A percentile compares a stretch with the other conserved stretches of the same genome.
Conservation (phyloP, 495 filamentous ascomycete genomes). For the Aspergillus bertholletiae region DNA sequence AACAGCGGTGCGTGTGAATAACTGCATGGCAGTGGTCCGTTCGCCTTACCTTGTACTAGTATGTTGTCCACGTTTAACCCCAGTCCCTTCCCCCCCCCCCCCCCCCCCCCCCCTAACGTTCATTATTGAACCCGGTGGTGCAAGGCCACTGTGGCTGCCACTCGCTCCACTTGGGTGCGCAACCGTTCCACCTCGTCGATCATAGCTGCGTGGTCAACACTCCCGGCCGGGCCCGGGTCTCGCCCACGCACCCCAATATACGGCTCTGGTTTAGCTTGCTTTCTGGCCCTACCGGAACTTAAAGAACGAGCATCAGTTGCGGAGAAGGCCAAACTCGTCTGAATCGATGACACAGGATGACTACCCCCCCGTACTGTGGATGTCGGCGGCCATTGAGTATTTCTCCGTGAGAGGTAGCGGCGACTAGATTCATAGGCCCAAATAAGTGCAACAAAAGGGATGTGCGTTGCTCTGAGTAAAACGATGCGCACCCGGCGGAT, state of each 20-base stretch:
- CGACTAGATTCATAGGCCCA: conserved; percentile 53
- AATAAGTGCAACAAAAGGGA: conserved; percentile 61
- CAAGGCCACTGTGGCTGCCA: conserved; percentile 22
- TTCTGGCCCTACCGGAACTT: conserved; percentile 16
- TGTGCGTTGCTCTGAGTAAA: conserved; percentile 69
- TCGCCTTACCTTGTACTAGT: neutral
- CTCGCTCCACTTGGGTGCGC: conserved; percentile 38
- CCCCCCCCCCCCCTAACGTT: neutral
- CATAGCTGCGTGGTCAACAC: conserved; percentile 29
- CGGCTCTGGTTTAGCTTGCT: conserved; percentile 18
- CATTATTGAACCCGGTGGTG: conserved; percentile 17
- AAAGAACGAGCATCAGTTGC: conserved; percentile 21
- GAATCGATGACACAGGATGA: conserved; percentile 23
- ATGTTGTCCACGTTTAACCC: no score
- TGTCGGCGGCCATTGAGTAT: conserved; percentile 23
- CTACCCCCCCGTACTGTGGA: conserved; percentile 17
- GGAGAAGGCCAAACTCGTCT: conserved; percentile 26
- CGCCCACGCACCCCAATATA: conserved; percentile 20
- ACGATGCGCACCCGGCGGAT: conserved; percentile 73
- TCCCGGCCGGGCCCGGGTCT: conserved; percentile 17
- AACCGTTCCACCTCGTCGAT: conserved; percentile 39
- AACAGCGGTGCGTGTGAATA: conserved; percentile 18
- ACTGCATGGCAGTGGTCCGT: conserved; percentile 10
- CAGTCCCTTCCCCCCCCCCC: neutral
- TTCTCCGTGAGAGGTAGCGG: conserved; percentile 24